Evolutionary conservation across 768 basidiomycete species (phyloP), one percentile per base, ranked within the genome.

Genomic region (Collybia sordida): DNA sequence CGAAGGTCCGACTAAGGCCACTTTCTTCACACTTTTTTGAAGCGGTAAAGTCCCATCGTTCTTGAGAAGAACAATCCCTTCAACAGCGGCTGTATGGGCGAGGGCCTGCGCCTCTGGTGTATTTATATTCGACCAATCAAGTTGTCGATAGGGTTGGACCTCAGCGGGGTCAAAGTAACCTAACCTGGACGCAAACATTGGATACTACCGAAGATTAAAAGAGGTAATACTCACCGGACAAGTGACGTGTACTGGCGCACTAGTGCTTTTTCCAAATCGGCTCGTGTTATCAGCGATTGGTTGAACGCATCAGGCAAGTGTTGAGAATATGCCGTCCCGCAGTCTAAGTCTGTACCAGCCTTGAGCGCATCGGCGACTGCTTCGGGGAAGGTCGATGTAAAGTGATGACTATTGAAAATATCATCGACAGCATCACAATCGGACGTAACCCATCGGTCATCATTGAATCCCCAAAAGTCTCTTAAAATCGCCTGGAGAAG

Each of bases 31-130:
- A 0, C 65, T 68, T 0, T 60, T 58, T 19, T 72, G 66, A 37
- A 86, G 67, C 2, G 85, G 85, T 2, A 88, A 67, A 4, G 72
- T 74, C 11, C 77, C 78, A 50, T 84, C 80, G 57, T 86, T 88
- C 69, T 86, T 86, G 12, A 86, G 67, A 5, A 86, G 69, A 15
- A 81, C 80, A 3, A 82, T 72, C 17, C 81, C 79, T 58, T 81
- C 78, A 3, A 74, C 63, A 3, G 81, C 81, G 19, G 77, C 78
- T 47, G 69, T 67, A 56, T 78, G 65, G 2, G 81, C 81, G 12
- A 84, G 70, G 12, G 68, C 58, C 52, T 78, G 78, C 1, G 81
- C 72, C 4, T 59, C 42, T 3, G 74, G 72, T 1, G 72, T 72
- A 58, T 81, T 78, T 53, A 84, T 70, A 50, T 77, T 70, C 3